phyloP scores from a whole-genome alignment of 306 rosid genomes.

The Fragaria iinumae region DNA sequence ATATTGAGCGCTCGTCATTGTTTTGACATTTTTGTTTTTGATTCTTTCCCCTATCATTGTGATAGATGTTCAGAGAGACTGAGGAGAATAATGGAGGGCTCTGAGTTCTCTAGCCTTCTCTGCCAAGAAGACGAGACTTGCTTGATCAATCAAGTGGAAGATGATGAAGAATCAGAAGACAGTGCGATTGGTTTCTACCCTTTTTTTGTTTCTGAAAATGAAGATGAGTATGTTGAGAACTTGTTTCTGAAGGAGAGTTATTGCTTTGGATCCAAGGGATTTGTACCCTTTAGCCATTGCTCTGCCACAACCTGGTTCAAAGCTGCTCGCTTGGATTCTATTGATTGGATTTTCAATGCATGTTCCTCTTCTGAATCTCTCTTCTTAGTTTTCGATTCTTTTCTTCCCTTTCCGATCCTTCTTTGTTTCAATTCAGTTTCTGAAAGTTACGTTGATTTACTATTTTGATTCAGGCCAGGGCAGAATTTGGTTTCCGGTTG shows the following conservation, averaged over 20 bases:
- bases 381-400: neutral
- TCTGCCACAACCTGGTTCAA: conserved; percentile 40
- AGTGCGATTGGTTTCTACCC: conserved; percentile 23
- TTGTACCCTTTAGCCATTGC: conserved; percentile 24
- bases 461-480: conserved; percentile 58
- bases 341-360: conserved; percentile 87
- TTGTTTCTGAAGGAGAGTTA: conserved; percentile 53
- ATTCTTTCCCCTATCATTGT: neutral
- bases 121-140: conserved; percentile 57
- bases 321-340: conserved; percentile 56
- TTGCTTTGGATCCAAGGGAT: conserved; percentile 41
- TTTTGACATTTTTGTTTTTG: conserved; percentile 9
- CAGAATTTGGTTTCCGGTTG: conserved; percentile 56
- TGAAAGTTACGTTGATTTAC: conserved; percentile 16
- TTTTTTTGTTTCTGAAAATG: conserved; percentile 43
- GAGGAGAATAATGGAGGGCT: conserved; percentile 44
- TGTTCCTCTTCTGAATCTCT: conserved; percentile 33
- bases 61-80: conserved; percentile 24
- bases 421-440: neutral
- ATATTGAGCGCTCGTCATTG: conserved; percentile 12
- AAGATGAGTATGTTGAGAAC: conserved; percentile 56
- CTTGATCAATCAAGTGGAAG: conserved; percentile 35
- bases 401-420: neutral
- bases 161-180: conserved; percentile 18
- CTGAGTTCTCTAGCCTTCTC: conserved; percentile 48